Conservation (phyloP, 2,329 filamentous ascomycete genomes). For the Aspergillus pseudoglaucus region DNA sequence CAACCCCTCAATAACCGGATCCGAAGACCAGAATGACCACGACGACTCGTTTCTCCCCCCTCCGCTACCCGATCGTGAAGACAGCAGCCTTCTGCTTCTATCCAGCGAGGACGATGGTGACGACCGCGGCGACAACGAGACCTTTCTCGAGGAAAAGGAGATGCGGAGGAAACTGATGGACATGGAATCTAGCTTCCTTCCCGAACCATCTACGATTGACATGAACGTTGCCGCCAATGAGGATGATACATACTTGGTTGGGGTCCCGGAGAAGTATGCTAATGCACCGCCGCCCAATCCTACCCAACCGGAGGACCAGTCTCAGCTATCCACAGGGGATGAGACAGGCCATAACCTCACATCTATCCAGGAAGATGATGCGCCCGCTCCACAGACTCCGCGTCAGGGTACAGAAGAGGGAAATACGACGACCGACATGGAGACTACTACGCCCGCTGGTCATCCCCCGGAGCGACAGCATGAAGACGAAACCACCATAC, state of each 20-base stretch:
- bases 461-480: slow-evolving; percentile 12
- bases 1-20: not conserved
- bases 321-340: slow-evolving; percentile 19
- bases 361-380: slow-evolving; percentile 8
- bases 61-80: slow-evolving; percentile 28
- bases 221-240: slow-evolving; percentile 20
- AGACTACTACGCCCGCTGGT: slow-evolving; percentile 10
- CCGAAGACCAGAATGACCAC: slow-evolving; percentile 7
- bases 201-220: slow-evolving; percentile 45
- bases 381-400: slow-evolving; percentile 12
- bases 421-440: slow-evolving; percentile 12
- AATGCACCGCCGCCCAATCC: slow-evolving; percentile 8
- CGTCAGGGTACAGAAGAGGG: slow-evolving; percentile 3
- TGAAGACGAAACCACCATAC: slow-evolving; percentile 28
- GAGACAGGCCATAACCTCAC: slow-evolving; percentile 15
- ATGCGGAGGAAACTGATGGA: slow-evolving; percentile 56
- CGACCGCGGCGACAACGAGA: slow-evolving; percentile 32
- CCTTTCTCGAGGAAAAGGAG: slow-evolving; percentile 49
- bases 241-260: slow-evolving; percentile 40
- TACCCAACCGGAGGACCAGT: slow-evolving; percentile 12
- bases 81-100: slow-evolving; percentile 25
- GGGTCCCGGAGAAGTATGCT: slow-evolving; percentile 23
- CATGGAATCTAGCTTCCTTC: slow-evolving; percentile 58
- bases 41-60: slow-evolving; percentile 24
- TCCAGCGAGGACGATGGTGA: slow-evolving; percentile 26